Percentiles rank a stretch among this genome's conserved stretches.
Evolutionary conservation across 2,329 filamentous ascomycete genomes (phyloP).

Genomic region (Aspergillus melleus): DNA sequence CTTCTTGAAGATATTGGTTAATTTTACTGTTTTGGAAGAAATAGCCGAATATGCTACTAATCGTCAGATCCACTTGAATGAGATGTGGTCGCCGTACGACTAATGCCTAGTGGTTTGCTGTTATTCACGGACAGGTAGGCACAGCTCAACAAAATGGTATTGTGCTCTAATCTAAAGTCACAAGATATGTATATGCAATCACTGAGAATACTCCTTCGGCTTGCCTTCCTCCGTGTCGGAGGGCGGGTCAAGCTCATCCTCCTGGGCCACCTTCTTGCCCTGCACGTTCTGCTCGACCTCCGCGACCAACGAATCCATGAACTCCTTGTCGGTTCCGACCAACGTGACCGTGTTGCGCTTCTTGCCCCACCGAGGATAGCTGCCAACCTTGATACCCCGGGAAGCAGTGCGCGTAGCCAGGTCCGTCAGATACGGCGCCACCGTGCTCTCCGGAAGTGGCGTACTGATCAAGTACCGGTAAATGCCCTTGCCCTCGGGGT

Average conservation of each 20-base stretch:
- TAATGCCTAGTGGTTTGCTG: too few species aligned
- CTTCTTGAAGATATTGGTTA: slow-evolving; percentile 11
- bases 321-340: slow-evolving; percentile 72
- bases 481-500: slow-evolving; percentile 80
- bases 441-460: slow-evolving; percentile 79
- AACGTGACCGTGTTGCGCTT: slow-evolving; percentile 86
- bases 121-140: too few species aligned
- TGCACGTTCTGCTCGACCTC: slow-evolving; percentile 77
- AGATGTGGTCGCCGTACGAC: too few species aligned
- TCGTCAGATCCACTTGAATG: neutral
- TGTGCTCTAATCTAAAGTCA: neutral
- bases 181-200: neutral
- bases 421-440: slow-evolving; percentile 79
- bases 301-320: slow-evolving; percentile 72
- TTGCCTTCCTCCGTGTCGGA: slow-evolving; percentile 21
- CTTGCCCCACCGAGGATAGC: slow-evolving; percentile 91
- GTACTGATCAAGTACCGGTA: slow-evolving; percentile 81
- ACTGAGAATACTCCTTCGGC: neutral
- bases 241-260: slow-evolving; percentile 68
- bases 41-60: neutral
- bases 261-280: slow-evolving; percentile 67
- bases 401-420: slow-evolving; percentile 71
- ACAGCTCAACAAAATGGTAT: neutral
- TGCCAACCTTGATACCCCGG: slow-evolving; percentile 86
- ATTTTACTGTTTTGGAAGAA: slow-evolving; percentile 1